Percentiles rank a stretch among this genome's conserved stretches.
Conservation (phyloP, 2,329 filamentous ascomycete species). For the Raffaelea ambrosiae region DNA sequence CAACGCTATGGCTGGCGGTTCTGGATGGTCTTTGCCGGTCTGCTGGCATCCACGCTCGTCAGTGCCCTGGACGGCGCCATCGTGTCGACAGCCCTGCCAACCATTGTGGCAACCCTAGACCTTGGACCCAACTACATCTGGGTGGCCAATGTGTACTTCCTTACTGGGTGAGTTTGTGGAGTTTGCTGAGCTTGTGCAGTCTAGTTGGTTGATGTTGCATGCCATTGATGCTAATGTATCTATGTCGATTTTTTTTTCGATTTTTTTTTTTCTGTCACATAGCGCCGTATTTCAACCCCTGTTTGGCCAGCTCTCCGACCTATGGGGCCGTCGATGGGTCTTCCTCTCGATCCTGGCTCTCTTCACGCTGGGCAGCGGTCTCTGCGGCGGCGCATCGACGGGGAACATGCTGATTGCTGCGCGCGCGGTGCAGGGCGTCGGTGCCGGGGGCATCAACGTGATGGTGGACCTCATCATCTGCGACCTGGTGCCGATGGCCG, state of each 20-base stretch:
- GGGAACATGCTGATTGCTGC: conserved; percentile 20
- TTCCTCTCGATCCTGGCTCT: conserved; percentile 47
- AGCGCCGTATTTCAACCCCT: conserved; percentile 49
- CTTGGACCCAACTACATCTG: conserved; percentile 17
- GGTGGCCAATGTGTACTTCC: conserved; percentile 18
- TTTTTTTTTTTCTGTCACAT: not conserved
- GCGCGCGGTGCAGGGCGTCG: conserved; percentile 30
- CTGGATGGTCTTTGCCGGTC: not conserved
- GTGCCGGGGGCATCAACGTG: conserved; percentile 39
- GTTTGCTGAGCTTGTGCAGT: conserved; percentile 7
- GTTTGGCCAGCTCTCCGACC: conserved; percentile 30
- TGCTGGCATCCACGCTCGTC: conserved; percentile 12
- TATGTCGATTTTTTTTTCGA: too few species aligned
- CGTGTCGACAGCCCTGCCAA: conserved; percentile 22
- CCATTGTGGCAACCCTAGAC: conserved; percentile 15
- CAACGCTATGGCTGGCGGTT: not conserved
- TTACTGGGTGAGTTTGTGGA: conserved; percentile 8
- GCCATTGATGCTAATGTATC: conserved; percentile 3
- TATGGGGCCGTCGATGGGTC: conserved; percentile 38
- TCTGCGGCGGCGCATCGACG: conserved; percentile 17
- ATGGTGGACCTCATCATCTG: conserved; percentile 22
- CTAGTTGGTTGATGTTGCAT: not conserved
- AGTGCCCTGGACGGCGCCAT: conserved; percentile 19
- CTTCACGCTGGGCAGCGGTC: conserved; percentile 14
- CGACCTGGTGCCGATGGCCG: conserved; percentile 16